phyloP scores from a whole-genome alignment of 352 stramenopile genomes.

The Pythium oligandrum region DNA sequence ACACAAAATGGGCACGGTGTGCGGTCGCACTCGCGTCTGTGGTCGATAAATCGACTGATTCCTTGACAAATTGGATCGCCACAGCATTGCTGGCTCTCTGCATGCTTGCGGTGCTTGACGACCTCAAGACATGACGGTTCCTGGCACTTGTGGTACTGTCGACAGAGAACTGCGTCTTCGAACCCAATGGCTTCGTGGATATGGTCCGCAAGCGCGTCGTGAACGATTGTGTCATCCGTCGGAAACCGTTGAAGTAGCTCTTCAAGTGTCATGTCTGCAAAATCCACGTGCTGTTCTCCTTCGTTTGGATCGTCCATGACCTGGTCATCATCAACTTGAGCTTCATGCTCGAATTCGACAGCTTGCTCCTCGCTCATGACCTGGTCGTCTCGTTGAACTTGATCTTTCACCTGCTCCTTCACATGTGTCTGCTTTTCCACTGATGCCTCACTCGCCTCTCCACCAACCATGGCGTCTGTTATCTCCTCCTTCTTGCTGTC shows the following conservation, averaged over 20 bases:
- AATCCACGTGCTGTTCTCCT: conserved; percentile 1
- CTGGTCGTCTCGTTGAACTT: no score
- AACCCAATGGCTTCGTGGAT: conserved; percentile 25
- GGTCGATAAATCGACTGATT: conserved; percentile 21
- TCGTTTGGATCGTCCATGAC: neutral
- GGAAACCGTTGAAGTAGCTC: conserved; percentile 21
- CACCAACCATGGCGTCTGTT: no score
- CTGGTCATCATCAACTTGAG: conserved; percentile 2
- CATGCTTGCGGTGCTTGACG: conserved; percentile 18
- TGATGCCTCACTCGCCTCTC: neutral
- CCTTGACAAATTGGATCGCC: conserved; percentile 14
- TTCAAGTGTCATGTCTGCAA: conserved; percentile 18
- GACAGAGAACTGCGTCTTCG: conserved; percentile 27
- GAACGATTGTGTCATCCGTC: conserved; percentile 16
- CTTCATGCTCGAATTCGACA: neutral
- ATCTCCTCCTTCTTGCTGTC: no score
- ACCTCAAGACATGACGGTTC: conserved; percentile 15
- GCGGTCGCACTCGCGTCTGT: conserved; percentile 20
- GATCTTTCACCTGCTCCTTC: no score
- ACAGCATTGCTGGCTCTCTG: conserved; percentile 15
- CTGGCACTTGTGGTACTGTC: conserved; percentile 21
- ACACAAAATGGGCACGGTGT: conserved; percentile 28
- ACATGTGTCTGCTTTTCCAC: neutral
- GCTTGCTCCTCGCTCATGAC: no score
- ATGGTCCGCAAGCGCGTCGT: conserved; percentile 31